Conservation (phyloP, 176 grass and related monocot genomes). For the Panicum miliaceum region DNA sequence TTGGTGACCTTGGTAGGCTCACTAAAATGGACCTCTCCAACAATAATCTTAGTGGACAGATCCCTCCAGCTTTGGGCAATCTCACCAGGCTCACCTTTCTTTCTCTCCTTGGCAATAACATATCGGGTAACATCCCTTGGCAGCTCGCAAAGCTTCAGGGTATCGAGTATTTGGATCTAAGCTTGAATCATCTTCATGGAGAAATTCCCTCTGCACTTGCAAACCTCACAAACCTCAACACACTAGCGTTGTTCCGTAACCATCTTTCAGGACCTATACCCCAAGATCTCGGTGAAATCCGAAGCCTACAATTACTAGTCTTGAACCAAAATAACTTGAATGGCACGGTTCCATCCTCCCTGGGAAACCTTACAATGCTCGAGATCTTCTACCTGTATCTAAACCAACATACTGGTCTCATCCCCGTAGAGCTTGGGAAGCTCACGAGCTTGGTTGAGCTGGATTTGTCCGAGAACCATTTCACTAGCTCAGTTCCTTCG, state of each 20-base stretch:
- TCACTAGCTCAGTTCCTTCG: not conserved
- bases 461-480: not conserved
- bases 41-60: not conserved
- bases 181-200: not conserved
- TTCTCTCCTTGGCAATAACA: not conserved
- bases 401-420: slow-evolving; percentile 3
- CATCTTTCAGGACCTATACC: not conserved
- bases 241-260: not conserved
- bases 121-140: not conserved
- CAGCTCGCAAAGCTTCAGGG: not conserved
- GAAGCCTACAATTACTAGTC: not conserved
- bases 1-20: not conserved
- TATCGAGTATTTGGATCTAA: not conserved
- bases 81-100: not conserved
- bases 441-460: not conserved
- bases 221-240: not conserved
- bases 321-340: not conserved
- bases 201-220: not conserved
- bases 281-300: not conserved
- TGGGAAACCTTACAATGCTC: not conserved
- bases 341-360: not conserved
- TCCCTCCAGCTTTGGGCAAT: not conserved
- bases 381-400: not conserved
- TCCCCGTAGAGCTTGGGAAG: not conserved
- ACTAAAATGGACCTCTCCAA: slow-evolving; percentile 3